Evolutionary conservation across 106 monocot genomes (phyloP), one percentile per base, ranked within the genome.

Genomic region (Agapanthus africanus): DNA sequence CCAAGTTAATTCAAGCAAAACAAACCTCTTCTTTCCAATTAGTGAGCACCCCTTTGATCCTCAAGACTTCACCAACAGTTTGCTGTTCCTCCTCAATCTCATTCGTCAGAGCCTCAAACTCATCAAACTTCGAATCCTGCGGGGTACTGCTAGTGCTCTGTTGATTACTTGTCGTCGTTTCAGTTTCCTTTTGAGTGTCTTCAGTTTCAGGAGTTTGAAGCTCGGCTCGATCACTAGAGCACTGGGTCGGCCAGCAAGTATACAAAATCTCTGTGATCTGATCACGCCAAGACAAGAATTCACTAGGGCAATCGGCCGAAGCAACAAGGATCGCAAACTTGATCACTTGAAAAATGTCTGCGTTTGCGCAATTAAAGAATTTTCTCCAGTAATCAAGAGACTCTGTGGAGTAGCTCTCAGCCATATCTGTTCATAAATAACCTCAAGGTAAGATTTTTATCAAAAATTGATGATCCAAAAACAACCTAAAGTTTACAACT

Each of bases 1-100:
- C n/a, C n/a, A n/a, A n/a, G n/a, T n/a, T n/a, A n/a, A n/a, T 8
- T 61, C 61, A 40, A 57, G 22, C 2, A 37, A 27, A 30, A 54
- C 70, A 81, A 41, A 91, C 91, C 88, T 95, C 69, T 44, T 95
- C 76, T 18, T 73, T 64, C n/a, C 84, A 71, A 62, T 79, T 68
- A 47, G 28, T 14, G 40, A 97, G 78, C 59, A 91, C 30, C 22
- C 71, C 84, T 61, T 85, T 90, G 38, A 94, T 90, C 72, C 87
- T 81, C 50, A 76, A 59, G 6, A 94, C 94, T 76, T 94, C 94
- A 11, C 67, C 85, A 61, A 83, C 33, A 3, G 72, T 81, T 72
- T 83, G 80, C 38, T 32, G 77, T 38, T 82, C 85, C 67, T 88
- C 85, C 52, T 90, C 90, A 25, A 93, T 89, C 81, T 81, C 86